Evolutionary conservation across 2,329 filamentous ascomycete species (phyloP).

Genomic region (Venturia carpophila): DNA sequence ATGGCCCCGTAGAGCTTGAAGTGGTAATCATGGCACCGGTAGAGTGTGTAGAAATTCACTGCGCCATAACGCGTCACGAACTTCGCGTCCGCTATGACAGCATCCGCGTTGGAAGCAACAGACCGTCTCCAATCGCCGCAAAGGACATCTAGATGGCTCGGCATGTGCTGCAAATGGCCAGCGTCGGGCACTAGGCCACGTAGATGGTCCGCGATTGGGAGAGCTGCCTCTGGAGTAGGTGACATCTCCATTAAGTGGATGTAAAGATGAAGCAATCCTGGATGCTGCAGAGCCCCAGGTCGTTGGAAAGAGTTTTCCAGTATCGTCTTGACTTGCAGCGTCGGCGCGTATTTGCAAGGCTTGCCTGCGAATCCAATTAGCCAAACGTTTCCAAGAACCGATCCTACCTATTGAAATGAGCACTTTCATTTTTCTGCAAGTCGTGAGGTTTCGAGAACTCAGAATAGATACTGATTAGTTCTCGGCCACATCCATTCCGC

Average conservation of each 20-base stretch:
- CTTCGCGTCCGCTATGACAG: conserved; percentile 59
- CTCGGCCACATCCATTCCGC: no score
- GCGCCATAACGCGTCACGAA: conserved; percentile 53
- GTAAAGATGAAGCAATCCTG: conserved; percentile 66
- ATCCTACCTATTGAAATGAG: neutral
- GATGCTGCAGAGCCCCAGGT: conserved; percentile 48
- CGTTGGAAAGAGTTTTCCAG: conserved; percentile 52
- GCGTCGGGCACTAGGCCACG: conserved; percentile 59
- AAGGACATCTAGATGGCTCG: conserved; percentile 66
- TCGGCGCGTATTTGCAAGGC: conserved; percentile 48
- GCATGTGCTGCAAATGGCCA: conserved; percentile 70
- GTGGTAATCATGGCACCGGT: conserved; percentile 67
- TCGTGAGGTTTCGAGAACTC: no score
- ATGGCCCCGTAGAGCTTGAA: conserved; percentile 71
- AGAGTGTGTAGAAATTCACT: conserved; percentile 68
- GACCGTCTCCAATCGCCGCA: conserved; percentile 62
- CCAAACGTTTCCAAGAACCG: neutral
- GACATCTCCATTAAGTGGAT: conserved; percentile 78
- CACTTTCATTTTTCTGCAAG: neutral
- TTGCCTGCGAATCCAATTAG: conserved; percentile 32
- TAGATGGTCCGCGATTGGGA: conserved; percentile 54
- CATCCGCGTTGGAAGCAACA: conserved; percentile 58
- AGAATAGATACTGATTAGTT: no score
- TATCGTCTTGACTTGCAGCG: conserved; percentile 50
- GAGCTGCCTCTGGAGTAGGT: conserved; percentile 52